Base-by-base conservation (phyloP, 2,329 filamentous ascomycete genomes). In the Colletotrichum shisoi region DNA sequence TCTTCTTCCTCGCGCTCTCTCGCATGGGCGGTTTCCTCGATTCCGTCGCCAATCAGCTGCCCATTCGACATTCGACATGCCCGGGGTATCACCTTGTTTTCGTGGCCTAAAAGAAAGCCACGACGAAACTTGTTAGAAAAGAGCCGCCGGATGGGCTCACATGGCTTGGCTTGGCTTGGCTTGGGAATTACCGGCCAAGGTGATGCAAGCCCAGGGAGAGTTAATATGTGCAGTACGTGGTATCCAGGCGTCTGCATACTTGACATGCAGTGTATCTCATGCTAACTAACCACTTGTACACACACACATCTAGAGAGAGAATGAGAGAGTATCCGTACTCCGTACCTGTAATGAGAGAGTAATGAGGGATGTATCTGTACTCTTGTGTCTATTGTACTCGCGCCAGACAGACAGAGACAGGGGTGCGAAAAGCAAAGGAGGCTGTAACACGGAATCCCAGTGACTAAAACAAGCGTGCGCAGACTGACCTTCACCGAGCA, bases 401-500 rank as follows among this genome's bases (percentile, higher is more conserved):
- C 6, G n/a, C 39, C 39, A 12, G 39, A 40, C 12, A 40, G 39
- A 9, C 8, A 27, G 48, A 31, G 34, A 51, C 48, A 51, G 31
- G 49, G 49, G 31, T 52, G 19, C 19, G 12, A 40, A 21, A 42
- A 19, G 51, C 7, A 3, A 57, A 46, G 42, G 8, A 54, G 52
- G 37, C 52, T 54, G 52, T 45, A 42, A 45, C 42, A 45, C 39
- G n/a, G 45, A 15, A 37, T 13, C 17, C 27, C 37, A 51, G 19
- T 37, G 31, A 34, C 3, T 34, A 49, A 49, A 61, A 44, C 49
- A 63, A 42, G 39, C 54, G 44, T 17, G 48, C 31, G 17, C 51
- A 66, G 45, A 61, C 59, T 54, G 48, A 61, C 54, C 27, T 61
- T 48, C 42, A 15, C 40, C 54, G 24, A 61, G 42, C 37, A 44